Base-by-base conservation (phyloP, 805 yeast genomes). In the Limtongia smithiae region DNA sequence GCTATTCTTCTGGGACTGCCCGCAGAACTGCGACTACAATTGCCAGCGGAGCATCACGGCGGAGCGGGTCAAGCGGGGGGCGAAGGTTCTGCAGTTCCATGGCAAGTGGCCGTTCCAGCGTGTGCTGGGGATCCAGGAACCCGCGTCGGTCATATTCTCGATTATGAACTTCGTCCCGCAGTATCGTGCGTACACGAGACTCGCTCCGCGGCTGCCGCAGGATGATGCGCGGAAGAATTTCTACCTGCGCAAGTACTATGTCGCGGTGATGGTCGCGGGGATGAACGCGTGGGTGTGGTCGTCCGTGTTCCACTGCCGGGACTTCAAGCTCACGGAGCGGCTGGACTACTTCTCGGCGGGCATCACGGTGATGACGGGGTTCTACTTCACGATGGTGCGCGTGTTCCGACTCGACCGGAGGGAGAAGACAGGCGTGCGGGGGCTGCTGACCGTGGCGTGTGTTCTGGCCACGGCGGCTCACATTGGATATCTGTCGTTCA, bases 101-200 rank as follows among this genome's bases (percentile, higher is more conserved):
- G 98, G 98, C 0, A 93, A 93, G 69, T 93, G 98, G 98, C 97
- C 97, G 2, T 93, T 93, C 62, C 54, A 72, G 15, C 74, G 98
- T 42, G 62, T 85, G 0, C 67, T 75, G n/a, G 95, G 95, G 0
- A 71, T 84, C 11, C 98, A 93, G 66, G 98, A 93, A 64, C 69
- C 88, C 0, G 85, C 82, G 21, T 83, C 94, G 12, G 81, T 85
- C 1, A 18, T 88, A 1, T 91, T 93, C 65, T 85, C 95, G n/a
- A 60, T 85, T 4, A 73, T 78, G 20, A 85, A 85, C 61, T 77
- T 81, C 52, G 49, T 80, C 12, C 86, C 91, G 2, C 91, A 87
- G 62, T 78, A 48, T 31, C 7, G 44, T 9, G 74, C 73, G 67
- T 60, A 57, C 67, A 17, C 43, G 48, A 22, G 43, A 46, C 50